Evolutionary conservation across 305 asterid genomes (phyloP).

Genomic region (Fraxinus ornus): DNA sequence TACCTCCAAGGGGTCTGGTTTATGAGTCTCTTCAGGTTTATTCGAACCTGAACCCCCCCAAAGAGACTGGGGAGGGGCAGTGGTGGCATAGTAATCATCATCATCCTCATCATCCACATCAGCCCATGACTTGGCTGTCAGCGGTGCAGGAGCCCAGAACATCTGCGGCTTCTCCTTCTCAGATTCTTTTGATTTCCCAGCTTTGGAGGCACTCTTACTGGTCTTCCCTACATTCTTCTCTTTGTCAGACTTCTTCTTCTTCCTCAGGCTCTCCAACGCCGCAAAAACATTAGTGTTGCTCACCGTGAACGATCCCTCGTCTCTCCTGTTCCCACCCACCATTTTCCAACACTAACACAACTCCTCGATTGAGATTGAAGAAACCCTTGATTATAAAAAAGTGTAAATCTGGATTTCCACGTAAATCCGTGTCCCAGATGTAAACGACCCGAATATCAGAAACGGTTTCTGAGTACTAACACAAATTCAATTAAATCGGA

Average conservation of each 20-base stretch:
- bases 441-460: neutral
- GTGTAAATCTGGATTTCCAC: neutral
- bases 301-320: constrained; percentile 51
- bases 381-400: constrained; percentile 12
- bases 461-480: neutral
- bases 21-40: constrained; percentile 30
- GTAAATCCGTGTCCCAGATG: constrained; percentile 17
- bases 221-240: constrained; percentile 44
- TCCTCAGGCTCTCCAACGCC: constrained; percentile 51
- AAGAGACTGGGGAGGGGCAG: constrained; percentile 79
- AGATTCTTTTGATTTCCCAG: constrained; percentile 46
- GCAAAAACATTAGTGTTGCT: constrained; percentile 60
- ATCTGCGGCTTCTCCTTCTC: constrained; percentile 53
- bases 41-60: constrained; percentile 52
- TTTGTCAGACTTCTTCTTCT: constrained; percentile 64
- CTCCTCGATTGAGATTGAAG: constrained; percentile 2
- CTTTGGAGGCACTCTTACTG: constrained; percentile 35
- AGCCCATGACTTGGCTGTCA: constrained; percentile 88
- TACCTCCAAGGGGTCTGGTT: constrained; percentile 51
- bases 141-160: constrained; percentile 90
- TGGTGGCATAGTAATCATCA: constrained; percentile 87
- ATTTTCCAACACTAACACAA: constrained; percentile 30
- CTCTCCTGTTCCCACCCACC: constrained; percentile 61
- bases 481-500: constrained; percentile 5
- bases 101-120: constrained; percentile 97